Percentiles rank a stretch among this genome's conserved stretches.
These are phyloP conservation scores for Cubamyces lactineus DNA, from an alignment of 768 basidiomycete genomes.

Conservation along the genomic window DNA sequence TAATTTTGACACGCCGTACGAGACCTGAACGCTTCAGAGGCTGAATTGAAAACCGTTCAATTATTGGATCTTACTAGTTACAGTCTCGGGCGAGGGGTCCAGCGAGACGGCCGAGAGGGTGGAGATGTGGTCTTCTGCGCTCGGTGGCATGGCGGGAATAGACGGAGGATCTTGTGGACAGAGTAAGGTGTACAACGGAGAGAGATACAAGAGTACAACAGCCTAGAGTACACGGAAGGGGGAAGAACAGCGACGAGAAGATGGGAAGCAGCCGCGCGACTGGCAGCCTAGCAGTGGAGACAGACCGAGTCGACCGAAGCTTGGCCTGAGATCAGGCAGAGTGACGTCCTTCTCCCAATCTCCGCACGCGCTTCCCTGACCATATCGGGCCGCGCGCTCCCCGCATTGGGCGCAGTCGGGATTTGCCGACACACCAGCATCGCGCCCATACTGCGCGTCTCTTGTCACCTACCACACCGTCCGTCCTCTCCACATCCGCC, in stretches of 20 bases:
- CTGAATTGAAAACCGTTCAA: neutral
- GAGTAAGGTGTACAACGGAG: too few relatives aligned
- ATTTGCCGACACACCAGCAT: constrained; percentile 10
- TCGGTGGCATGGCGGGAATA: constrained; percentile 7
- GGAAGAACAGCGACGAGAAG: neutral
- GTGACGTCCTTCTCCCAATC: neutral
- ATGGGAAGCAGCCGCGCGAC: neutral
- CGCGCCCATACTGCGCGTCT: constrained; percentile 9
- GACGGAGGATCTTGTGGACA: too few relatives aligned
- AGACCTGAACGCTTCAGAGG: constrained; percentile 55
- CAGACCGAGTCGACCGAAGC: too few relatives aligned
- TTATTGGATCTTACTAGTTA: constrained; percentile 62
- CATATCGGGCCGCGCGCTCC: constrained; percentile 6
- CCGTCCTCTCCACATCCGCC: neutral
- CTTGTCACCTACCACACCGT: neutral
- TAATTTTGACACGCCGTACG: constrained; percentile 74
- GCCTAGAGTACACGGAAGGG: too few relatives aligned
- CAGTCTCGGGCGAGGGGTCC: constrained; percentile 67
- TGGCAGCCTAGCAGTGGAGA: too few relatives aligned
- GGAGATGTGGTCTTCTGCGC: constrained; percentile 42
- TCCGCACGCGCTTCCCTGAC: neutral
- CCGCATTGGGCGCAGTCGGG: constrained; percentile 11
- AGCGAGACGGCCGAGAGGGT: constrained; percentile 17
- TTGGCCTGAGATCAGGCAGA: too few relatives aligned
- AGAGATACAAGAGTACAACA: neutral